Percentiles rank a stretch among this genome's conserved stretches.
These are phyloP conservation scores for Capsicum pubescens DNA, from an alignment of 257 asterid genomes.

Conservation along the genomic window DNA sequence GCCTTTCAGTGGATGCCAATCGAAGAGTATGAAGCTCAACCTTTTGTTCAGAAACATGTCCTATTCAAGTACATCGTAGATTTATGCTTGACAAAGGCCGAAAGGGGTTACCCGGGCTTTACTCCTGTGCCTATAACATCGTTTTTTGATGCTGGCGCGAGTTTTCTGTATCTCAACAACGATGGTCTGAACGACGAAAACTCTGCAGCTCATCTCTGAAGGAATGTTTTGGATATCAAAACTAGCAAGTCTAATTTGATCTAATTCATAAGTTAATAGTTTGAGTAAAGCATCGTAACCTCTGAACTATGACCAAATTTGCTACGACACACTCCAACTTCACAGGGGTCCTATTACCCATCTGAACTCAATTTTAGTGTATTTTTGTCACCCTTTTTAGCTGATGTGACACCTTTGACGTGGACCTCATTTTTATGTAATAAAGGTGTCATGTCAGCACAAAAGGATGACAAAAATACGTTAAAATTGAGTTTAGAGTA, in stretches of 20 bases:
- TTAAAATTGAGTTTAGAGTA: too few species aligned
- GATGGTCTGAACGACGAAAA: slow-evolving; percentile 43
- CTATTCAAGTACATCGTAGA: slow-evolving; percentile 57
- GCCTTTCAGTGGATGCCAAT: slow-evolving; percentile 72
- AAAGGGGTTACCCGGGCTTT: slow-evolving; percentile 55
- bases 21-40: slow-evolving; percentile 62
- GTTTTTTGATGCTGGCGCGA: slow-evolving; percentile 40
- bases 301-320: too few species aligned
- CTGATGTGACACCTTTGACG: too few species aligned
- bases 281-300: too few species aligned
- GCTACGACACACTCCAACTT: too few species aligned
- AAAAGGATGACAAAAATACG: too few species aligned
- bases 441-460: too few species aligned
- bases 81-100: slow-evolving; percentile 57
- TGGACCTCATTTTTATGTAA: too few species aligned
- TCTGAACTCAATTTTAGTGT: too few species aligned
- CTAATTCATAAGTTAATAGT: not conserved
- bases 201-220: slow-evolving; percentile 21
- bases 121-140: slow-evolving; percentile 55
- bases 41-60: slow-evolving; percentile 44
- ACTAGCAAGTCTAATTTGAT: not conserved
- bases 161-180: slow-evolving; percentile 59
- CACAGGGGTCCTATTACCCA: too few species aligned
- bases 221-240: slow-evolving; percentile 18
- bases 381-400: too few species aligned